Evolutionary conservation across 306 rosid genomes (phyloP).

Genomic region (Pachyrhizus erosus): DNA sequence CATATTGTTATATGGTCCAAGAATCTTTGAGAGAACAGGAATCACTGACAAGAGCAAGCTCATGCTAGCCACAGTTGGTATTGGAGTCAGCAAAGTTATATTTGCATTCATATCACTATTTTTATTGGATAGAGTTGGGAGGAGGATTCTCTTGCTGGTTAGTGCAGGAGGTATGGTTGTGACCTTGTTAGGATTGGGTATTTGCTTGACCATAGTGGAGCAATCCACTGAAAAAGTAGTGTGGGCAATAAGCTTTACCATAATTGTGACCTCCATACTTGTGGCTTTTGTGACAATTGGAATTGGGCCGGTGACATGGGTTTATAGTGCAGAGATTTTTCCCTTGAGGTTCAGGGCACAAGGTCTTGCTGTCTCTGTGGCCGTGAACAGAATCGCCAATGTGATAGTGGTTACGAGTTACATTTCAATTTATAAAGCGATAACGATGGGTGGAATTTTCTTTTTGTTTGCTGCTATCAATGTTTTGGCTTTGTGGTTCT

Average conservation of each 20-base stretch:
- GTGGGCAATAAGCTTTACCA: slow-evolving; percentile 55
- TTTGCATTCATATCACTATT: slow-evolving; percentile 53
- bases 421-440: slow-evolving; percentile 54
- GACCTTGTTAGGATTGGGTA: slow-evolving; percentile 47
- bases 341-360: slow-evolving; percentile 72
- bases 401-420: slow-evolving; percentile 55
- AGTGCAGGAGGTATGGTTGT: slow-evolving; percentile 55
- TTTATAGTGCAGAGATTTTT: slow-evolving; percentile 71
- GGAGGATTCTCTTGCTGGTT: slow-evolving; percentile 48
- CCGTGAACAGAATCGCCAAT: slow-evolving; percentile 59
- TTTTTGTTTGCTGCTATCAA: slow-evolving; percentile 58
- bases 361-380: slow-evolving; percentile 57
- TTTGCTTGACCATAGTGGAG: slow-evolving; percentile 58
- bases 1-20: slow-evolving; percentile 60
- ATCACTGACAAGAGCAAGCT: slow-evolving; percentile 50
- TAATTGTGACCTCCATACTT: slow-evolving; percentile 41
- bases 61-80: slow-evolving; percentile 59
- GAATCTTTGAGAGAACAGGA: slow-evolving; percentile 69
- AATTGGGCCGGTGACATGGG: slow-evolving; percentile 70
- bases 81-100: slow-evolving; percentile 52
- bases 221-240: slow-evolving; percentile 12
- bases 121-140: slow-evolving; percentile 42
- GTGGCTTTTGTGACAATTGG: slow-evolving; percentile 65
- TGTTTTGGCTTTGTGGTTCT: slow-evolving; percentile 54
- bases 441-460: slow-evolving; percentile 67